Conservation (phyloP, 164 flowering plant species). For the Euptelea pleiosperma region DNA sequence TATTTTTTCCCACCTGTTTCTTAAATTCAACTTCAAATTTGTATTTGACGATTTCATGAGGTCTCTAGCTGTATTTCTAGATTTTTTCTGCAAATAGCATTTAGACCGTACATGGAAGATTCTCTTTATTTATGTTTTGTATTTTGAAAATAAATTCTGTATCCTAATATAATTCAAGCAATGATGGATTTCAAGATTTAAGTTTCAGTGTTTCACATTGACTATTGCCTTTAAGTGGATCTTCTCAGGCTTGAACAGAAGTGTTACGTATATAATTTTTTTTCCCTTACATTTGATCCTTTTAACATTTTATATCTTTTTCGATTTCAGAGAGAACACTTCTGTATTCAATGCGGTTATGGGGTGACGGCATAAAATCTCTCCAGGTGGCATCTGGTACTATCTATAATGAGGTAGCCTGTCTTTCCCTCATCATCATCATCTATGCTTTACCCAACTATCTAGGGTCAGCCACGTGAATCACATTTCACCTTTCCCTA, state of each 20-base stretch:
- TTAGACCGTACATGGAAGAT: not conserved
- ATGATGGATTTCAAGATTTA: not conserved
- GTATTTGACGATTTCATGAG: not conserved
- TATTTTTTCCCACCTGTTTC: not conserved
- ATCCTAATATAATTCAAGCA: not conserved
- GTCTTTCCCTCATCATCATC: not conserved
- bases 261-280: not conserved
- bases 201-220: not conserved
- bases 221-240: not conserved
- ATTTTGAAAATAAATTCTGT: not conserved
- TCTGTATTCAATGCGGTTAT: conserved; percentile 82
- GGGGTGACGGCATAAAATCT: conserved; percentile 58
- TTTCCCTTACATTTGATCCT: not conserved
- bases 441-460: too few species aligned
- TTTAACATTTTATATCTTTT: not conserved
- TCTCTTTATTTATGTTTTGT: too few species aligned
- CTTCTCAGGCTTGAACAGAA: not conserved
- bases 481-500: too few species aligned
- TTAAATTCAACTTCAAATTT: too few species aligned
- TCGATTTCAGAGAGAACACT: conserved; percentile 66
- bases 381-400: conserved; percentile 91
- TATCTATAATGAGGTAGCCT: conserved; percentile 82
- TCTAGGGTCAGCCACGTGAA: too few species aligned
- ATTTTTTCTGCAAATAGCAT: not conserved
- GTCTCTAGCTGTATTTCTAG: not conserved